Conservation (phyloP, 2,329 filamentous ascomycete species). For the Penicillium sp. region DNA sequence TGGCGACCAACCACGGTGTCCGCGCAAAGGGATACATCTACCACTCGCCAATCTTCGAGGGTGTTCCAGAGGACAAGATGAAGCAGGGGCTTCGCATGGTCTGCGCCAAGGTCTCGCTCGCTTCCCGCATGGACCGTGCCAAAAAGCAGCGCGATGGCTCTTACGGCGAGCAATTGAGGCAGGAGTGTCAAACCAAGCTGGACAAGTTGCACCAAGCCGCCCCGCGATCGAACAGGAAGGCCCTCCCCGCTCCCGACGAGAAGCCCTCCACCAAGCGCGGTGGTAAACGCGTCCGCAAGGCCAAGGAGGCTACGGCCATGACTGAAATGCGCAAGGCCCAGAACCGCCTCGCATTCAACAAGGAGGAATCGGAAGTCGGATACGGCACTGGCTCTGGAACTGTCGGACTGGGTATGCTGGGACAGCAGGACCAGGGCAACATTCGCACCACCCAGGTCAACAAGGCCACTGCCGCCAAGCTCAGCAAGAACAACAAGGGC, state of each 20-base stretch:
- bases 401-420: slow-evolving; percentile 92
- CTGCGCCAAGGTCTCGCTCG: slow-evolving; percentile 89
- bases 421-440: slow-evolving; percentile 81
- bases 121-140: slow-evolving; percentile 84
- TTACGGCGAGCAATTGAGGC: slow-evolving; percentile 77
- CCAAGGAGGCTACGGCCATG: slow-evolving; percentile 96
- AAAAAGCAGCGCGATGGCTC: slow-evolving; percentile 80
- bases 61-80: slow-evolving; percentile 82
- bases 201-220: slow-evolving; percentile 93
- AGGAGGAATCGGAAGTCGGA: slow-evolving; percentile 90
- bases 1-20: slow-evolving; percentile 90
- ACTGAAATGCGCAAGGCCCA: slow-evolving; percentile 94
- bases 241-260: slow-evolving; percentile 89
- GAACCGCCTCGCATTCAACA: slow-evolving; percentile 93
- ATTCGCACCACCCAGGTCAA: slow-evolving; percentile 89
- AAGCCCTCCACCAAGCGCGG: slow-evolving; percentile 92
- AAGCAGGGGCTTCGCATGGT: slow-evolving; percentile 95
- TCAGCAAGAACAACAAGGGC: slow-evolving; percentile 92
- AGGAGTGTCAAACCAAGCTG: slow-evolving; percentile 79
- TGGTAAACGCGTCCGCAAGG: slow-evolving; percentile 84
- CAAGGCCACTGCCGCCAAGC: slow-evolving; percentile 86
- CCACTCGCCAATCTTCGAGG: slow-evolving; percentile 83
- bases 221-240: slow-evolving; percentile 82
- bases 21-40: slow-evolving; percentile 92
- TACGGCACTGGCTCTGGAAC: slow-evolving; percentile 86